These are phyloP conservation scores for Yamadazyma laniorum DNA, from an alignment of 805 yeast genomes.

Conservation along the genomic window DNA sequence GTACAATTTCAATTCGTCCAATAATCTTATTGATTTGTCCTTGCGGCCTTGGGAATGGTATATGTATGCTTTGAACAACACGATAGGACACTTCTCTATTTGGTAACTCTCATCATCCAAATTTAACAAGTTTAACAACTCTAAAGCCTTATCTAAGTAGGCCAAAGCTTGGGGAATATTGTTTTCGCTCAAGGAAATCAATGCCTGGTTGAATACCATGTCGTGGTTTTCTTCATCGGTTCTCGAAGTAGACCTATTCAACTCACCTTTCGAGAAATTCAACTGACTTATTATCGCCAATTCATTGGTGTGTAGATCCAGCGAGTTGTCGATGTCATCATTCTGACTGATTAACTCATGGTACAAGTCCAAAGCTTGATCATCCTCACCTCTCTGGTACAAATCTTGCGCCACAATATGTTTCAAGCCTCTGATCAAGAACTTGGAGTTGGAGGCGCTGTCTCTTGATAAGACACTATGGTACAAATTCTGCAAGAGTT, in stretches of 20 bases:
- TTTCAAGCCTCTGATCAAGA: constrained; percentile 33
- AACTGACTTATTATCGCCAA: constrained; percentile 63
- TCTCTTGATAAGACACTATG: constrained; percentile 7
- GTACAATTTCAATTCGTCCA: constrained; percentile 26
- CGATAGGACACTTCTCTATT: constrained; percentile 59
- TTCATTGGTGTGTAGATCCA: constrained; percentile 62
- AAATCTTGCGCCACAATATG: constrained; percentile 55
- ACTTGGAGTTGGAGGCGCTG: constrained; percentile 19
- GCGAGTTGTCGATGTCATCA: constrained; percentile 38
- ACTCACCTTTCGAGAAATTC: constrained; percentile 13
- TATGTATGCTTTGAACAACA: constrained; percentile 58
- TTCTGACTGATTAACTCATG: constrained; percentile 32
- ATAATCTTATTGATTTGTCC: constrained; percentile 32
- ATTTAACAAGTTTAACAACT: constrained; percentile 36
- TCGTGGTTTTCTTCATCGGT: constrained; percentile 42
- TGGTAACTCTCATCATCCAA: constrained; percentile 47
- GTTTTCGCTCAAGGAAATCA: constrained; percentile 44
- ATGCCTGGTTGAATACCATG: constrained; percentile 56
- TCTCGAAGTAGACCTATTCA: constrained; percentile 3
- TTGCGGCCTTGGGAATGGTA: constrained; percentile 35
- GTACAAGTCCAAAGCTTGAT: constrained; percentile 48
- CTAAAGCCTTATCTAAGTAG: constrained; percentile 46
- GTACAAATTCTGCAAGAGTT: constrained; percentile 21
- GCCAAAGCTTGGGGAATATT: constrained; percentile 40
- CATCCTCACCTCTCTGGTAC: constrained; percentile 46